Conservation (phyloP, 2,329 filamentous ascomycete genomes). For the Rhinocladiella similis region DNA sequence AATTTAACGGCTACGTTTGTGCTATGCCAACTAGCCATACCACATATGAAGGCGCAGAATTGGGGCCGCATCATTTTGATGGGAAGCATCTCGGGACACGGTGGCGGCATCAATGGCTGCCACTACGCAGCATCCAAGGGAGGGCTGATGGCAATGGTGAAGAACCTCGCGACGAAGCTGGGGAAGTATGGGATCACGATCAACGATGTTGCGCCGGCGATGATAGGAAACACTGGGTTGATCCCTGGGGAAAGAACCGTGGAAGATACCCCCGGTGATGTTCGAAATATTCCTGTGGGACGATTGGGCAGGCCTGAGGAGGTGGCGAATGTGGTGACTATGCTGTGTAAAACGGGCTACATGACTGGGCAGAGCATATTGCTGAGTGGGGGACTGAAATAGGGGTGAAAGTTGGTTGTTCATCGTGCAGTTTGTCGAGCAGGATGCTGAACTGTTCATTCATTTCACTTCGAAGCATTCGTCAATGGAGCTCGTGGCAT, state of each 20-base stretch:
- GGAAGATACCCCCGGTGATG: slow-evolving; percentile 57
- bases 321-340: slow-evolving; percentile 60
- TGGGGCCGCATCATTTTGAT: slow-evolving; percentile 67
- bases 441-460: too few relatives aligned
- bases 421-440: too few relatives aligned
- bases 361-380: slow-evolving; percentile 58
- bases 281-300: slow-evolving; percentile 59
- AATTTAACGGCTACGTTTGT: slow-evolving; percentile 65
- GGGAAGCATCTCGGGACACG: slow-evolving; percentile 62
- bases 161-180: slow-evolving; percentile 61
- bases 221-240: slow-evolving; percentile 66
- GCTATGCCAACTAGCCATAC: slow-evolving; percentile 59
- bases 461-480: too few relatives aligned
- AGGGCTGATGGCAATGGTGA: slow-evolving; percentile 64
- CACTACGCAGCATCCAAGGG: slow-evolving; percentile 57
- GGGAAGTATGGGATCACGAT: slow-evolving; percentile 63
- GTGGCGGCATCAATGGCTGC: slow-evolving; percentile 64
- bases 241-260: slow-evolving; percentile 56
- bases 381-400: slow-evolving; percentile 54
- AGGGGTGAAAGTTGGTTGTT: too few relatives aligned
- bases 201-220: slow-evolving; percentile 67
- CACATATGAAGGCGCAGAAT: slow-evolving; percentile 58
- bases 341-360: slow-evolving; percentile 61
- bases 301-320: slow-evolving; percentile 59
- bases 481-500: too few relatives aligned